These are phyloP conservation scores for Xylaria sp. DNA, from an alignment of 2,329 filamentous ascomycete species.

Conservation along the genomic window DNA sequence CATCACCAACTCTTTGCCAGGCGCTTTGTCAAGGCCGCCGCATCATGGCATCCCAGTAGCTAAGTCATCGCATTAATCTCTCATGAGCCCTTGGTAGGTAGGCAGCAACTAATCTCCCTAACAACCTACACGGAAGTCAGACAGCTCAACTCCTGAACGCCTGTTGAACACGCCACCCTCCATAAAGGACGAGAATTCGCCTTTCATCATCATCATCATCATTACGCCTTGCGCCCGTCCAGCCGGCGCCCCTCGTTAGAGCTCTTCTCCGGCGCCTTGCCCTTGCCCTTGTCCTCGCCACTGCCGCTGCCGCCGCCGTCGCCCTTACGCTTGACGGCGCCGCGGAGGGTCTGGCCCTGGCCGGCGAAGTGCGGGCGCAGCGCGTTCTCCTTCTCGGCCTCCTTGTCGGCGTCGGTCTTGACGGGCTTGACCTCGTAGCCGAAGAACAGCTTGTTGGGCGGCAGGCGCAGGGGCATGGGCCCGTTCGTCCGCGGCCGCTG, in stretches of 20 bases:
- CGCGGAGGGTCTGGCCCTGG: constrained; percentile 77
- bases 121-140: too few species aligned
- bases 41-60: constrained; percentile 1
- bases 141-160: constrained; percentile 17
- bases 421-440: constrained; percentile 91
- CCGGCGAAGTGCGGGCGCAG: constrained; percentile 79
- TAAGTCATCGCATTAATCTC: constrained; percentile 8
- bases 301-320: constrained; percentile 48
- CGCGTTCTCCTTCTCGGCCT: constrained; percentile 65
- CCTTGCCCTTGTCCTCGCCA: constrained; percentile 45
- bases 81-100: constrained; percentile 6
- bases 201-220: too few species aligned
- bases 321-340: constrained; percentile 71
- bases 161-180: not conserved
- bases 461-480: constrained; percentile 81
- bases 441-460: constrained; percentile 92
- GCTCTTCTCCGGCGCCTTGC: constrained; percentile 52
- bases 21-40: not conserved
- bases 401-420: constrained; percentile 74
- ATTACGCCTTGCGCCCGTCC: constrained; percentile 44
- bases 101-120: too few species aligned
- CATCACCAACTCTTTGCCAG: not conserved
- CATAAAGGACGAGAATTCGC: too few species aligned
- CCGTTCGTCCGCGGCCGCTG: constrained; percentile 66
- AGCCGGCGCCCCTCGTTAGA: constrained; percentile 47